Percentiles rank a stretch among this genome's conserved stretches.
phyloP scores from a whole-genome alignment of 2,329 filamentous ascomycete species.

The Colletotrichum sp. region DNA sequence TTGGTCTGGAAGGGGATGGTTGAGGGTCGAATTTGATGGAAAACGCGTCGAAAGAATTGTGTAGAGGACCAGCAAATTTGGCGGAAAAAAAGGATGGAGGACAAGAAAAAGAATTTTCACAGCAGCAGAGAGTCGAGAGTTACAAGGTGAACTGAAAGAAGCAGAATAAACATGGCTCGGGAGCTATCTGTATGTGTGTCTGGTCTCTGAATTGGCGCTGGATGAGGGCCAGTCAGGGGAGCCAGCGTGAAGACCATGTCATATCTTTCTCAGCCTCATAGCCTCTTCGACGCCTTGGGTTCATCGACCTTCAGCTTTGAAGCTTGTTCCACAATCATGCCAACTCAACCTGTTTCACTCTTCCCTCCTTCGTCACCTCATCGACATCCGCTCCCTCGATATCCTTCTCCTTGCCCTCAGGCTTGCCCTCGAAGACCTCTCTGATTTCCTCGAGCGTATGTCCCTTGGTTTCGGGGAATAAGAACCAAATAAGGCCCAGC shows the following conservation, averaged over 20 bases:
- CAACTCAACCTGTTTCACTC: neutral
- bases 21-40: neutral
- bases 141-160: neutral
- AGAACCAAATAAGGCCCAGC: slow-evolving; percentile 26
- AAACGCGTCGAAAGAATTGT: neutral
- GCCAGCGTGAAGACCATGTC: neutral
- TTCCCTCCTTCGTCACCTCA: neutral
- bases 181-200: neutral
- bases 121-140: neutral
- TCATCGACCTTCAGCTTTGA: neutral
- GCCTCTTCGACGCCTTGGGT: neutral
- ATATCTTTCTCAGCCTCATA: neutral
- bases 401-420: neutral
- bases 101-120: neutral
- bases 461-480: slow-evolving; percentile 33
- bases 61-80: neutral
- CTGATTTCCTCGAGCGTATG: slow-evolving; percentile 24
- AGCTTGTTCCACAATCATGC: neutral
- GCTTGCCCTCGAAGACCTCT: slow-evolving; percentile 17
- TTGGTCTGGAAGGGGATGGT: neutral
- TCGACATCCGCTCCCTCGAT: neutral
- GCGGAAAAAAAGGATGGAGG: neutral
- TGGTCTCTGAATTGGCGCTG: neutral
- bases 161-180: neutral
- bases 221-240: neutral